These are phyloP conservation scores for Leptosphaerulina australis DNA, from an alignment of 2,329 filamentous ascomycete genomes.

Conservation along the genomic window DNA sequence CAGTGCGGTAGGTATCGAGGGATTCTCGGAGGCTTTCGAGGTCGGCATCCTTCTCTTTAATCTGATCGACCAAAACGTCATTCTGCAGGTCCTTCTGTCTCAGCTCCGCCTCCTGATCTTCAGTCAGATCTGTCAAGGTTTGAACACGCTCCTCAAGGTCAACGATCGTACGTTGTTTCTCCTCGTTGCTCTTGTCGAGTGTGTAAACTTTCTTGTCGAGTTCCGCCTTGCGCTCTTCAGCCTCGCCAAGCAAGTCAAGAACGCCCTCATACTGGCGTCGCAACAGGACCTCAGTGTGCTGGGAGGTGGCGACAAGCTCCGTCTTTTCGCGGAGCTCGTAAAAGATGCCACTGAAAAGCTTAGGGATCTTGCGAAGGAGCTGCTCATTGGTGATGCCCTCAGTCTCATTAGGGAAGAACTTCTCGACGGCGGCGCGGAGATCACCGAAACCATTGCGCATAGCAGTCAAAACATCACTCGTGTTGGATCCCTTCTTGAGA, in stretches of 20 bases:
- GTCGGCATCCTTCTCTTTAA: constrained; percentile 43
- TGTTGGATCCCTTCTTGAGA: constrained; percentile 39
- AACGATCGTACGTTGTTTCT: constrained; percentile 46
- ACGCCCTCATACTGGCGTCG: constrained; percentile 42
- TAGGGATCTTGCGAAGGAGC: constrained; percentile 46
- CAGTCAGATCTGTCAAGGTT: constrained; percentile 34
- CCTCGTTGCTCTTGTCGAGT: constrained; percentile 47
- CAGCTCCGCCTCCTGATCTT: constrained; percentile 46
- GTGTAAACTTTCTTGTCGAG: constrained; percentile 47
- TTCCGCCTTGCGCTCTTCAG: constrained; percentile 43
- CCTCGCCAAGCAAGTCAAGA: constrained; percentile 37
- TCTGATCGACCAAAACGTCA: constrained; percentile 35
- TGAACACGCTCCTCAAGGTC: constrained; percentile 46
- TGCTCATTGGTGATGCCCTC: constrained; percentile 48
- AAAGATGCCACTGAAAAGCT: constrained; percentile 49
- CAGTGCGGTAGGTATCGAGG: constrained; percentile 49
- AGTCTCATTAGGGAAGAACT: constrained; percentile 49
- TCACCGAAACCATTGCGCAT: constrained; percentile 52
- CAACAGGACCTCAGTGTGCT: constrained; percentile 48
- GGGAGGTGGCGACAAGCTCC: constrained; percentile 35
- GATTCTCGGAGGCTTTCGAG: constrained; percentile 47
- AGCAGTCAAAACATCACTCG: constrained; percentile 46
- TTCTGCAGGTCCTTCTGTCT: constrained; percentile 37
- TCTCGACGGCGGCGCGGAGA: constrained; percentile 50
- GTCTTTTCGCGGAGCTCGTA: constrained; percentile 43